Conservation (phyloP, 169 alveolate genomes). For the Cystoisospora suis region DNA sequence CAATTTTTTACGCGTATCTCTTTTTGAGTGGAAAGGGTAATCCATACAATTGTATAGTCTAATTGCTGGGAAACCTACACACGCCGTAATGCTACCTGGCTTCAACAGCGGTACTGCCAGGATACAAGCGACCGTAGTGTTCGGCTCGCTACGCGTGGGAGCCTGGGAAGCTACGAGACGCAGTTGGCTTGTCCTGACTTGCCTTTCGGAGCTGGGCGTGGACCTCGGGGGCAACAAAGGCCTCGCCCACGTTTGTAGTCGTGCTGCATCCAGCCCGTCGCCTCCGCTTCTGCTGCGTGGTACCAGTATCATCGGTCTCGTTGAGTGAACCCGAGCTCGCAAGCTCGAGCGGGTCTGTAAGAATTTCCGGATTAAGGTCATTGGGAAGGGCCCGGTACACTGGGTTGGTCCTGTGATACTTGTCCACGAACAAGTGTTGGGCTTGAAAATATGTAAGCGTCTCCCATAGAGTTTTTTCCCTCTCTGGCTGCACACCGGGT, state of each 20-base stretch:
- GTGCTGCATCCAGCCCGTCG: too few species aligned
- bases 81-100: too few species aligned
- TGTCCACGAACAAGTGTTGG: slow-evolving; percentile 61
- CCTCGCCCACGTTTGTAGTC: not conserved
- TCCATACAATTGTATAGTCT: too few species aligned
- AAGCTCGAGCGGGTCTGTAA: slow-evolving; percentile 33
- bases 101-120: too few species aligned
- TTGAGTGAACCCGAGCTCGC: too few species aligned
- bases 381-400: slow-evolving; percentile 55
- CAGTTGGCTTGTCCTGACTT: too few species aligned
- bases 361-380: slow-evolving; percentile 37
- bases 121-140: too few species aligned
- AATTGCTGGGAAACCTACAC: too few species aligned
- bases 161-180: too few species aligned
- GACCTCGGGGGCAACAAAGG: not conserved
- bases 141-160: too few species aligned
- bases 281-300: not conserved
- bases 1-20: too few species aligned
- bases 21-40: too few species aligned
- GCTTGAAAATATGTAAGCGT: slow-evolving; percentile 56
- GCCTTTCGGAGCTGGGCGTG: not conserved
- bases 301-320: not conserved
- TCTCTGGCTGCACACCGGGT: slow-evolving; percentile 19
- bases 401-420: slow-evolving; percentile 57
- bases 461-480: slow-evolving; percentile 43